Percentiles rank a stretch among this genome's conserved stretches.
phyloP scores from a whole-genome alignment of 2,329 filamentous ascomycete species.

The Zymoseptoria pseudotritici region DNA sequence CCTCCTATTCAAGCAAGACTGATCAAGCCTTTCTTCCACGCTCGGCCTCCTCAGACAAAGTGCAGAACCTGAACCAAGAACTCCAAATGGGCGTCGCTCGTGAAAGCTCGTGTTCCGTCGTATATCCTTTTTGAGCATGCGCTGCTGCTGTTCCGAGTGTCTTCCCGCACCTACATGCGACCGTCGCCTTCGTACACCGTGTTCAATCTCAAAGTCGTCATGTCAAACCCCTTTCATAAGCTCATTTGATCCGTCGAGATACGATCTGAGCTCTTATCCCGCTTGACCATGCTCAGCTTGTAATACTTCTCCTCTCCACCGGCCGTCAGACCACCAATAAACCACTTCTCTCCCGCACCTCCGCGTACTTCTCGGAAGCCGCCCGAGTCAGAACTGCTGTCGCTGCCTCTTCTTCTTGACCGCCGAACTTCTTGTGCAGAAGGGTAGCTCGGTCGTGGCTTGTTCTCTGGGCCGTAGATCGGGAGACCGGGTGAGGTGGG shows the following conservation, averaged over 20 bases:
- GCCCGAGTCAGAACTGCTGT: slow-evolving; percentile 66
- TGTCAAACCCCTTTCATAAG: slow-evolving; percentile 44
- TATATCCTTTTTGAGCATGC: background rate
- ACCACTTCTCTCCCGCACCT: slow-evolving; percentile 72
- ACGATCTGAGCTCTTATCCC: slow-evolving; percentile 65
- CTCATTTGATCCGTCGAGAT: slow-evolving; percentile 69
- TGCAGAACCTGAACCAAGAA: background rate
- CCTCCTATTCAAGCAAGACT: background rate
- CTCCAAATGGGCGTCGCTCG: too few relatives aligned
- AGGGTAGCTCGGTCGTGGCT: slow-evolving; percentile 27
- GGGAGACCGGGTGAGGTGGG: slow-evolving; percentile 28
- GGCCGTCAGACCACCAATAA: slow-evolving; percentile 69
- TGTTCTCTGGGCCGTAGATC: slow-evolving; percentile 29
- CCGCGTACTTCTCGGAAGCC: slow-evolving; percentile 67
- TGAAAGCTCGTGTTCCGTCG: background rate
- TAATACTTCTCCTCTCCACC: slow-evolving; percentile 75
- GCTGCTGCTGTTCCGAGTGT: background rate
- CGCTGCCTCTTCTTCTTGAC: slow-evolving; percentile 54
- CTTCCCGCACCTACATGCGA: background rate
- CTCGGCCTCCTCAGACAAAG: background rate
- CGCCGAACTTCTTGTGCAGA: slow-evolving; percentile 26
- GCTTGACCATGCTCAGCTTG: slow-evolving; percentile 67
- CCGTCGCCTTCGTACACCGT: background rate
- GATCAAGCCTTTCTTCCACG: background rate
- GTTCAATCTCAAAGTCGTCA: background rate